Conservation (phyloP, 2,329 filamentous ascomycete species). For the Paradendryphiella salina region DNA sequence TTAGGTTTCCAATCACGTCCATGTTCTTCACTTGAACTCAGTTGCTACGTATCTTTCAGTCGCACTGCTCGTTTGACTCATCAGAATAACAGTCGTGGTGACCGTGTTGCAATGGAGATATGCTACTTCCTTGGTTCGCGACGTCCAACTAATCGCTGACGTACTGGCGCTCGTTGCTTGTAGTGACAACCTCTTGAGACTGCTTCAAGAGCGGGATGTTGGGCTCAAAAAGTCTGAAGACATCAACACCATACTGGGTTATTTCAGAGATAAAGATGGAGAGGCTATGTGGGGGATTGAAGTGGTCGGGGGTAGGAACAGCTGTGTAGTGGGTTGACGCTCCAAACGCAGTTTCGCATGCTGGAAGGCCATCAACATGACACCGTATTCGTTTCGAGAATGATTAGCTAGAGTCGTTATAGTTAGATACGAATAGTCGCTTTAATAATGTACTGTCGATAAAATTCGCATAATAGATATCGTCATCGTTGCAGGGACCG, state of each 20-base stretch:
- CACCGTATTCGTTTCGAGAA: not conserved
- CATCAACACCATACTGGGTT: constrained; percentile 22
- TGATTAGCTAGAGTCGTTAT: not conserved
- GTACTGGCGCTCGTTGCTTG: constrained; percentile 30
- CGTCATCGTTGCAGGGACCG: too few relatives aligned
- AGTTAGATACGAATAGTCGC: constrained; percentile 5
- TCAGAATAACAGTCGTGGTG: constrained; percentile 20
- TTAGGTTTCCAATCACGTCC: constrained; percentile 17
- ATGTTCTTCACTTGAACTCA: constrained; percentile 24
- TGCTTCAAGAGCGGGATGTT: constrained; percentile 22
- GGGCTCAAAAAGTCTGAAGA: constrained; percentile 16
- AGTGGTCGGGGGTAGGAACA: constrained; percentile 24
- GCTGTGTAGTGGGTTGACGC: constrained; percentile 23
- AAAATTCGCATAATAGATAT: too few relatives aligned
- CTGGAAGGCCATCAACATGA: not conserved
- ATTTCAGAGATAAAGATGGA: constrained; percentile 26
- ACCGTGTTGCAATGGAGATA: constrained; percentile 23
- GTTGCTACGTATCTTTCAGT: constrained; percentile 24
- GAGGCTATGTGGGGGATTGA: constrained; percentile 30
- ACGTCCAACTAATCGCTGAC: constrained; percentile 31
- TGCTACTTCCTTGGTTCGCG: constrained; percentile 18
- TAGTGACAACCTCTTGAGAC: constrained; percentile 26
- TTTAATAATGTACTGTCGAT: too few relatives aligned
- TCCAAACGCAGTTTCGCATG: constrained; percentile 10
- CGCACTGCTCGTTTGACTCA: constrained; percentile 28